A percentile compares a stretch with the other conserved stretches of the same genome.
These are phyloP conservation scores for Pseudocercospora macadamiae DNA, from an alignment of 2,329 filamentous ascomycete species.

Conservation along the genomic window DNA sequence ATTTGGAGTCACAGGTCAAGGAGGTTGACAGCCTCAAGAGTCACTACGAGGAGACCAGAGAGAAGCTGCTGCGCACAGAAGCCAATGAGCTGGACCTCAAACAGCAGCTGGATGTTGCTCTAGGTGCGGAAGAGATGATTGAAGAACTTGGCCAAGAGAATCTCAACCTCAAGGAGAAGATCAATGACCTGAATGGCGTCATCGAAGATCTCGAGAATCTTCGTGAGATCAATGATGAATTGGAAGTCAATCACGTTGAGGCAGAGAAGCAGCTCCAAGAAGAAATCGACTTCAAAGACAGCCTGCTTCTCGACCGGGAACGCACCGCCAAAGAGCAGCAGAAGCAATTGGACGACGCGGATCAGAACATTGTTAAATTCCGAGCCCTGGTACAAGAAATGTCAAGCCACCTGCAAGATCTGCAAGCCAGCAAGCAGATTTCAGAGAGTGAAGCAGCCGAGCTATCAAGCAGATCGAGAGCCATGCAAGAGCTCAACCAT, in stretches of 20 bases:
- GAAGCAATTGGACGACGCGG: constrained; percentile 78
- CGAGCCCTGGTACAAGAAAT: constrained; percentile 83
- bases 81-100: constrained; percentile 80
- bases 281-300: constrained; percentile 86
- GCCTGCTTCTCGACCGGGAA: constrained; percentile 78
- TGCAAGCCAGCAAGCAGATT: constrained; percentile 87
- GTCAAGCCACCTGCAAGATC: constrained; percentile 86
- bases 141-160: constrained; percentile 89
- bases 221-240: constrained; percentile 91
- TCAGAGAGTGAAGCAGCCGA: constrained; percentile 92
- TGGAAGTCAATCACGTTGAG: constrained; percentile 90
- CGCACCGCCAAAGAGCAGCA: constrained; percentile 76
- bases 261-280: constrained; percentile 93
- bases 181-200: constrained; percentile 77
- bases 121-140: constrained; percentile 90
- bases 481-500: constrained; percentile 96
- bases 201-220: constrained; percentile 87
- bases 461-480: constrained; percentile 81
- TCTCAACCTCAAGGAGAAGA: constrained; percentile 77
- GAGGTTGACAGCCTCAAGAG: constrained; percentile 51
- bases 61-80: constrained; percentile 73
- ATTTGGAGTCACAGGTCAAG: constrained; percentile 45
- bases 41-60: constrained; percentile 70
- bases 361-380: constrained; percentile 87
- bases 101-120: constrained; percentile 85